Conservation (phyloP, 1,284 basidiomycete species). For the Cronartium quercuum region DNA sequence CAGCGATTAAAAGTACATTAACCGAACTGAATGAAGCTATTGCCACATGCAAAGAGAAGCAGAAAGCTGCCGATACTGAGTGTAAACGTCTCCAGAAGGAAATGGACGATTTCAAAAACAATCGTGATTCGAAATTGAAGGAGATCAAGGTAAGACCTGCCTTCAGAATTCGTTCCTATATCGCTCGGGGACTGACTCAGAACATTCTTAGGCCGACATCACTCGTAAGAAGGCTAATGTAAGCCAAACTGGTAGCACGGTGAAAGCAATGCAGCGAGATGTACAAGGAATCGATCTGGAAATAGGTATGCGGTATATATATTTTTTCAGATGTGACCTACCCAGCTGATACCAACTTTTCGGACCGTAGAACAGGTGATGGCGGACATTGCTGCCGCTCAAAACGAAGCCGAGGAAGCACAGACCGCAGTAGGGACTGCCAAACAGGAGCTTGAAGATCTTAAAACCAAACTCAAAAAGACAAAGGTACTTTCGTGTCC, state of each 20-base stretch:
- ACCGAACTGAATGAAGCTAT: slow-evolving; percentile 63
- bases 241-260: slow-evolving; percentile 68
- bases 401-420: slow-evolving; percentile 60
- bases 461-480: slow-evolving; percentile 57
- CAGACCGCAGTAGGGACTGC: slow-evolving; percentile 59
- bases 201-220: slow-evolving; percentile 61
- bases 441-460: slow-evolving; percentile 60
- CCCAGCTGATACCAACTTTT: neutral
- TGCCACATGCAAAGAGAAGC: slow-evolving; percentile 64
- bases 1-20: slow-evolving; percentile 64
- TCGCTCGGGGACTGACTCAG: slow-evolving; percentile 4
- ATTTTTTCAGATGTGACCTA: slow-evolving; percentile 10
- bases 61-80: slow-evolving; percentile 69
- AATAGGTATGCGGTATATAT: slow-evolving; percentile 58
- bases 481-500: slow-evolving; percentile 54
- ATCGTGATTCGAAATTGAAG: slow-evolving; percentile 93
- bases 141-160: slow-evolving; percentile 68
- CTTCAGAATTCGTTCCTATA: slow-evolving; percentile 6
- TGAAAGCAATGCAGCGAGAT: slow-evolving; percentile 84
- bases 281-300: slow-evolving; percentile 80
- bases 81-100: slow-evolving; percentile 83
- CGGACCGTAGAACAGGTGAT: slow-evolving; percentile 65
- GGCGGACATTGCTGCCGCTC: slow-evolving; percentile 64
- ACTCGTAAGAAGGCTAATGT: slow-evolving; percentile 71
- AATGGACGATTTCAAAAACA: slow-evolving; percentile 97